Evolutionary conservation across 768 basidiomycete species (phyloP), one percentile per base, ranked within the genome.

Genomic region (Rhodotorula babjevae): DNA sequence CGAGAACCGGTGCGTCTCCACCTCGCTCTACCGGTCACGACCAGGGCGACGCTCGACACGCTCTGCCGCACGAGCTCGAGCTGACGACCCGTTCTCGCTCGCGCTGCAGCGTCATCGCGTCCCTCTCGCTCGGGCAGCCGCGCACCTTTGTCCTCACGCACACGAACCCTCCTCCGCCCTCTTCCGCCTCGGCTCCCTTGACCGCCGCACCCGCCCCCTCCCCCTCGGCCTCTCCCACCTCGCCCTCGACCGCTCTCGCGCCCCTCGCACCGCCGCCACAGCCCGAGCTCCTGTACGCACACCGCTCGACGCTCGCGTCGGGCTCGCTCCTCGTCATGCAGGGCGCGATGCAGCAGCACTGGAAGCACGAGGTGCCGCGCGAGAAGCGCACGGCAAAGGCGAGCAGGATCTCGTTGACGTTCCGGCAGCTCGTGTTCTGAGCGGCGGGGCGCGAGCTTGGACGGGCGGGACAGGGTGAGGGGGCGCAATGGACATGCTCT

Each of bases 301-400:
- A 61, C 42, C 50, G 58, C 40, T 9, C 42, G 12, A 8, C 64
- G 53, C 78, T 84, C 25, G 78, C 61, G 19, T 81, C 81, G 56
- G 83, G 83, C 15, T 83, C 83, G 61, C 72, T 84, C 46, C 71
- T 84, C 18, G 78, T 84, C 44, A 84, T 84, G 83, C 82, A 83
- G 68, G 83, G 83, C 36, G 68, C 76, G n/a, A 84, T 82, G 7
- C 83, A 84, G 71, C 70, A 80, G 49, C 79, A 78, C 47, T 84
- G 83, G 83, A 84, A 83, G 79, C 83, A 83, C 52, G 61, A 79
- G 68, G 71, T 77, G 46, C 66, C 73, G 16, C 70, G 62, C 52
- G 82, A 84, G 64, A 76, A 80, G 62, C 76, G 79, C 5, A 77
- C 73, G 40, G 76, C 82, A 59, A 79, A 79, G 65, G 67, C 74